phyloP scores from a whole-genome alignment of 352 stramenopile species.

The Pythium folliculosum region DNA sequence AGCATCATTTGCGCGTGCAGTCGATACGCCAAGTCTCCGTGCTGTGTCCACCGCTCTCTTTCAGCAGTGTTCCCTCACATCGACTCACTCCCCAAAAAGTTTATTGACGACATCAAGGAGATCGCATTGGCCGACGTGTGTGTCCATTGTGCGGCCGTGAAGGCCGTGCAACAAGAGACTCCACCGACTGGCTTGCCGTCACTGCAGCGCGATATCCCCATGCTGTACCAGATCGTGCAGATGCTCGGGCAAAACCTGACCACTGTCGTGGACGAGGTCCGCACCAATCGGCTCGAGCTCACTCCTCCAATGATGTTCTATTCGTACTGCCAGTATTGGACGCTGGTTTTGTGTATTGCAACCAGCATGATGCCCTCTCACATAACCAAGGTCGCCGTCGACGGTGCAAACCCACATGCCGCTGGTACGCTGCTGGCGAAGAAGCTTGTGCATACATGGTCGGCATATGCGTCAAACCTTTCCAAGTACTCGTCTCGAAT shows the following conservation, averaged over 20 bases:
- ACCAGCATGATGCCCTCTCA: slow-evolving; percentile 58
- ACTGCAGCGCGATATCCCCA: slow-evolving; percentile 65
- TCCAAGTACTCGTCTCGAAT: slow-evolving; percentile 51
- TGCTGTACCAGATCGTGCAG: slow-evolving; percentile 57
- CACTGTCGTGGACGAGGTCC: slow-evolving; percentile 62
- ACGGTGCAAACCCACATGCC: slow-evolving; percentile 31
- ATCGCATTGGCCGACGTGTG: slow-evolving; percentile 61
- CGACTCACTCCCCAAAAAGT: slow-evolving; percentile 49
- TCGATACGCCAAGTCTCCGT: slow-evolving; percentile 66
- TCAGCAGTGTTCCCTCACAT: slow-evolving; percentile 77
- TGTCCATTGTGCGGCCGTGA: slow-evolving; percentile 35
- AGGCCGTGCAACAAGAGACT: slow-evolving; percentile 2
- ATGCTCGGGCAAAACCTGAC: slow-evolving; percentile 57
- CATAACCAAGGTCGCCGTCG: slow-evolving; percentile 53
- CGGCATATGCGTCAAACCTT: slow-evolving; percentile 54
- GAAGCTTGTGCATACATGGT: slow-evolving; percentile 64
- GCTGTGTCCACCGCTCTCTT: slow-evolving; percentile 68
- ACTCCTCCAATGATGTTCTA: slow-evolving; percentile 38
- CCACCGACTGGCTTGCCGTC: slow-evolving; percentile 32
- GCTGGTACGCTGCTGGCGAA: slow-evolving; percentile 29
- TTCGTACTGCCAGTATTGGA: slow-evolving; percentile 78
- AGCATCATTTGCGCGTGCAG: slow-evolving; percentile 70
- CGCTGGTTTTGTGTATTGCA: slow-evolving; percentile 54
- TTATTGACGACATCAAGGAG: slow-evolving; percentile 51
- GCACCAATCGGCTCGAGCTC: slow-evolving; percentile 65